Evolutionary conservation across 139 green algal genomes (phyloP), one percentile per base, ranked within the genome.

Genomic region (Chloropicon primus): DNA sequence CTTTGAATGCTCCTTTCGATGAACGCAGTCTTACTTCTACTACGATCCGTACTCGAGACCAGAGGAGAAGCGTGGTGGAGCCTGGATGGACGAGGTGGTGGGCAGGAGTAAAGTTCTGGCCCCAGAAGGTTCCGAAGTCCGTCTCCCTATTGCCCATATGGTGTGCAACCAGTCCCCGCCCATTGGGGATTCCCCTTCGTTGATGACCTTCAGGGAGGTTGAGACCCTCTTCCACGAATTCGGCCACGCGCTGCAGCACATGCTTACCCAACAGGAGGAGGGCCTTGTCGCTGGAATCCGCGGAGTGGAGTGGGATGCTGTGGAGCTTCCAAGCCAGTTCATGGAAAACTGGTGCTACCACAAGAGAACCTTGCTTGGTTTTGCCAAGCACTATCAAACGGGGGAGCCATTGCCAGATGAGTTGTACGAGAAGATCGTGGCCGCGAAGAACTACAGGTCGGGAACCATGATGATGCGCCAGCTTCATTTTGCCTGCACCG

Each of bases 201-300:
- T 98, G 21, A 98, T 98, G 94, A 98, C 94, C 22, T 98, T 97
- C 88, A 78, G 89, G 26, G 89, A 96, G 79, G 94, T 98, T 72
- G 94, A 98, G 89, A 98, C 94, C 5, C 85, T 98, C 22, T 98
- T 98, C 86, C 94, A 98, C 84, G 94, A 98, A 87, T 88, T 95
- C 82, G 92, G 94, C 25, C 94, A 98, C 82, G 90, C 91, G 21
- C 80, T 94, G 80, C 94, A 97, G 87, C 92, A 97, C 88, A 97
- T 98, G 94, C 84, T 98, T 76, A 93, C 86, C 2, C 79, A 88
- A 80, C 88, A 96, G 80, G 75, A 88, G 1, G 92, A 97, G 80
- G 93, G 92, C 23, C 75, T 97, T 72, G 88, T 93, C 24, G 83
- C 88, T 2, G 93, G 94, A 73, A 98, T 98, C 85, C 81, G 90